Evolutionary conservation across 495 filamentous ascomycete species (phyloP).

Genomic region (Extremus antarcticus): DNA sequence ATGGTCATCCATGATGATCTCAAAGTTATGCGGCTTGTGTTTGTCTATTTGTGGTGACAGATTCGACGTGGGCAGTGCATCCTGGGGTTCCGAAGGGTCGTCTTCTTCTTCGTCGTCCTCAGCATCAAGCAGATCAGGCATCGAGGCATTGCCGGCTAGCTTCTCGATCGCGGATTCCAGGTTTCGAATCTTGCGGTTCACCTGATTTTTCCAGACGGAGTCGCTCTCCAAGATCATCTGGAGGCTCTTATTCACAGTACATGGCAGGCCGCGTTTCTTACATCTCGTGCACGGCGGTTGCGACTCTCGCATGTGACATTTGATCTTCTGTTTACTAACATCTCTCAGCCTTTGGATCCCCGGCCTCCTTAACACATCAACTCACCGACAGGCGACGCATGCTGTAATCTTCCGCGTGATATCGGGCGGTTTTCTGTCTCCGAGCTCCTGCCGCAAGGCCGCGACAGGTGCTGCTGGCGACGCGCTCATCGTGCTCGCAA

Average conservation of each 20-base stretch:
- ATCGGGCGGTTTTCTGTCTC: constrained; percentile 27
- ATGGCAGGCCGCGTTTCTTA: constrained; percentile 41
- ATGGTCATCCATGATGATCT: constrained; percentile 29
- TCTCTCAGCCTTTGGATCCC: constrained; percentile 40
- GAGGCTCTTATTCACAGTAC: constrained; percentile 45
- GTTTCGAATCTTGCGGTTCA: constrained; percentile 5
- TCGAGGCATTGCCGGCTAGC: constrained; percentile 3
- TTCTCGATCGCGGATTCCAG: constrained; percentile 9
- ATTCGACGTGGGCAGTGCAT: neutral
- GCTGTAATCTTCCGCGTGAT: constrained; percentile 48
- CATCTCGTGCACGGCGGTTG: constrained; percentile 40
- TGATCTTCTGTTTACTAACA: constrained; percentile 28
- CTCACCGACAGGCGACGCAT: constrained; percentile 46
- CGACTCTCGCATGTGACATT: constrained; percentile 41
- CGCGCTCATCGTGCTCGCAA: neutral
- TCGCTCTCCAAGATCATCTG: constrained; percentile 37
- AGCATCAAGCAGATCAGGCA: constrained; percentile 5
- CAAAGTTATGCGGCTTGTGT: constrained; percentile 12
- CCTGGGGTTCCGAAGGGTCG: neutral
- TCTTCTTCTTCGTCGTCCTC: constrained; percentile 4
- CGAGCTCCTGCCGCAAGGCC: neutral
- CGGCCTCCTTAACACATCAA: no score
- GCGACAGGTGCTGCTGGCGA: neutral
- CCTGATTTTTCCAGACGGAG: constrained; percentile 28
- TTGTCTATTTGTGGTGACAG: constrained; percentile 10